Evolutionary conservation across 2,329 filamentous ascomycete species (phyloP), one percentile per base, ranked within the genome.

Genomic region (Pyricularia sp.): DNA sequence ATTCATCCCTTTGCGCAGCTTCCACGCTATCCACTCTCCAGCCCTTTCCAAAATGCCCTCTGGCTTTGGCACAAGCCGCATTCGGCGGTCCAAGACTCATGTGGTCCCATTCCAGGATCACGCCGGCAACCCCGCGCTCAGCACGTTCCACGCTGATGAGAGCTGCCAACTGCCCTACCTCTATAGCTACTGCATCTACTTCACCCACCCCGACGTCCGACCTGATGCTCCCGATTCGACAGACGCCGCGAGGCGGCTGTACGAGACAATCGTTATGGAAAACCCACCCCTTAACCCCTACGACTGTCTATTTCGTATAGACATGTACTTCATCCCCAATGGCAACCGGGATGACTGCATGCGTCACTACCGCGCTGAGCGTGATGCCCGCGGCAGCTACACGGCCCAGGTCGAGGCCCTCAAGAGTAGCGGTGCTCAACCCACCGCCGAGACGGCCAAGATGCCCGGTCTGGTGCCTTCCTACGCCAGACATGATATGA

Each of bases 101-200:
- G 25, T 64, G 61, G 25, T 64, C 23, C 61, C 61, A 64, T 64
- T 64, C 26, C 61, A 64, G 61, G 23, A 64, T 12, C 61, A 64
- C 61, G 23, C 23, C 11, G 61, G 61, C 23, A 17, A 64, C 25
- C 61, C 61, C 11, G 61, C 61, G 9, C 12, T 64, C 25, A 64
- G 61, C 61, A 64, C 61, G 25, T 64, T 64, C 26, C 2, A 28
- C 11, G 61, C 6, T 12, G 23, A 64, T 2, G 9, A 30, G 11
- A 30, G 11, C 11, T 64, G 26, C 26, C 61, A 25, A 11, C 61
- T 64, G 61, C 61, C 61, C 26, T 64, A 64, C 11, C 61, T 64
- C 4, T 64, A 64, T 26, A 64, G 61, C 61, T 64, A 64, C 12
- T 64, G 61, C 61, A 64, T 64, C 26, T 64, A 64, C 61, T 64